These are phyloP conservation scores for Rhododendron henanense DNA, from an alignment of 148 eudicot genomes.

Conservation along the genomic window DNA sequence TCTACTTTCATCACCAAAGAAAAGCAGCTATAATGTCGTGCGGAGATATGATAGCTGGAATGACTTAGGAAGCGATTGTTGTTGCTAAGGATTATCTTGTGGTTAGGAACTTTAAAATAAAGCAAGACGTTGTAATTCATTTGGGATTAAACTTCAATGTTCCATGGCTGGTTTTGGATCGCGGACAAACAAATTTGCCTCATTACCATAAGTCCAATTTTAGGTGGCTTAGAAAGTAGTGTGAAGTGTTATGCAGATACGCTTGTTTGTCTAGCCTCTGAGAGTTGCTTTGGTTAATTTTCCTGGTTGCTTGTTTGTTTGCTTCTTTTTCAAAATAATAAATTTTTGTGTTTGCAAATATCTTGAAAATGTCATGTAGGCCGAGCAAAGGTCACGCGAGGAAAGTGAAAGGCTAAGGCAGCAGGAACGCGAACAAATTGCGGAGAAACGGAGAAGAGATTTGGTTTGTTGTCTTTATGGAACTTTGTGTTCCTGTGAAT, in stretches of 20 bases:
- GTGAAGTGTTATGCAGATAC: not conserved
- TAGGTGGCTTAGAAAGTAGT: not conserved
- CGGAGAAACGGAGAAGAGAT: conserved; percentile 86
- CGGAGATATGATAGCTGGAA: not conserved
- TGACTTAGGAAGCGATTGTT: not conserved
- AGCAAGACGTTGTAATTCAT: not conserved
- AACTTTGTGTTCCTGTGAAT: not conserved
- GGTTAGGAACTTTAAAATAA: not conserved
- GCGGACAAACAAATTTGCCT: not conserved
- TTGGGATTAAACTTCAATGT: not conserved
- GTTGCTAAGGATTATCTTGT: not conserved
- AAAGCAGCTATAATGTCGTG: not conserved
- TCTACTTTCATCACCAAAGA: not conserved
- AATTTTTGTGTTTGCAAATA: not conserved
- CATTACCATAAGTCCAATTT: not conserved
- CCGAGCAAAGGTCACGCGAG: conserved; percentile 89
- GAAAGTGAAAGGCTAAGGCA: conserved; percentile 90
- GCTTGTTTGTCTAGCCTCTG: not conserved
- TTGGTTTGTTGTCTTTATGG: conserved; percentile 41
- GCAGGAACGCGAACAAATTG: conserved; percentile 93
- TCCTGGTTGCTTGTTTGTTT: not conserved
- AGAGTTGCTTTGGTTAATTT: not conserved
- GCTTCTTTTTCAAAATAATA: not conserved
- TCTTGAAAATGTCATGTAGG: conserved; percentile 32
- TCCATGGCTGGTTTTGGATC: not conserved